These are phyloP conservation scores for Davidsoniella virescens DNA, from an alignment of 2,329 filamentous ascomycete genomes.

Conservation along the genomic window DNA sequence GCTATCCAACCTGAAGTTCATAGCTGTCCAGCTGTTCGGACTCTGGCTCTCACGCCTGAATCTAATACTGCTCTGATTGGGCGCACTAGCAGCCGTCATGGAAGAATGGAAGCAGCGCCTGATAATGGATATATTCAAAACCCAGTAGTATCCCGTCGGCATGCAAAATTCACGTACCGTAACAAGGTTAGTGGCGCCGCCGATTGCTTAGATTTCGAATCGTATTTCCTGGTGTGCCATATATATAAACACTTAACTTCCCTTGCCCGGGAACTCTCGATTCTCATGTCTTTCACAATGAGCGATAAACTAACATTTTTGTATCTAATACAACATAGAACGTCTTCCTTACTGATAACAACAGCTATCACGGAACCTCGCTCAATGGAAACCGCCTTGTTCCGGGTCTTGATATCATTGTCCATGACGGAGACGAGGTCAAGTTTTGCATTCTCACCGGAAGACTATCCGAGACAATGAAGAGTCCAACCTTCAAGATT, in stretches of 20 bases:
- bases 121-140: constrained; percentile 11
- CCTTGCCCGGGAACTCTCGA: neutral
- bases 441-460: constrained; percentile 9
- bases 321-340: neutral
- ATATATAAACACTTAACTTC: neutral
- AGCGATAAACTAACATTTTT: neutral
- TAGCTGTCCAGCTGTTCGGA: neutral
- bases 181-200: neutral
- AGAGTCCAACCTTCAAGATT: neutral
- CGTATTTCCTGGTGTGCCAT: neutral
- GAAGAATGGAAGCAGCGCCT: neutral
- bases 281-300: too few relatives aligned
- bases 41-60: constrained; percentile 3
- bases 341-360: constrained; percentile 10
- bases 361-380: constrained; percentile 12
- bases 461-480: constrained; percentile 1
- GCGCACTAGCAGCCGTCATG: constrained; percentile 8
- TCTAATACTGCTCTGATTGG: constrained; percentile 6
- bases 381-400: constrained; percentile 6
- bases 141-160: constrained; percentile 11
- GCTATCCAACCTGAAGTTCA: neutral
- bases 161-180: constrained; percentile 9
- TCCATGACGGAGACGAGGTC: constrained; percentile 5
- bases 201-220: neutral
- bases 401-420: neutral